Conservation (phyloP, 1,139 yeast genomes). For the Hanseniaspora gamundiae region DNA sequence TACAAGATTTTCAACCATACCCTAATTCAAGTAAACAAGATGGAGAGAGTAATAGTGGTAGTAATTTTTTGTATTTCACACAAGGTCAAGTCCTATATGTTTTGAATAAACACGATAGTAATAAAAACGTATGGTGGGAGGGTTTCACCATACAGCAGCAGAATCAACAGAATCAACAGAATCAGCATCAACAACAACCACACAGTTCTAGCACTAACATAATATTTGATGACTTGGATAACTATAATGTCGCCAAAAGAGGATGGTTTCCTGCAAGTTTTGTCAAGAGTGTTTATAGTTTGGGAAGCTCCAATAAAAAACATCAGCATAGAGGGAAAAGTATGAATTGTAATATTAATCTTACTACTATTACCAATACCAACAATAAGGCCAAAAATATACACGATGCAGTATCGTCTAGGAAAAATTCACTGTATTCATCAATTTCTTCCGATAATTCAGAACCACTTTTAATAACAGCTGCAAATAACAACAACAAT, state of each 20-base stretch:
- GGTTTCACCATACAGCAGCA: slow-evolving; percentile 2
- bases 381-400: background rate
- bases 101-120: background rate
- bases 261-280: slow-evolving; percentile 7
- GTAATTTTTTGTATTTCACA: slow-evolving; percentile 1
- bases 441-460: too few species aligned
- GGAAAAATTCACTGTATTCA: background rate
- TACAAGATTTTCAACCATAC: background rate
- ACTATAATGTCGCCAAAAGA: background rate
- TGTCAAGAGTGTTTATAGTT: slow-evolving; percentile 1
- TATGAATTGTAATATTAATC: too few species aligned
- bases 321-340: background rate
- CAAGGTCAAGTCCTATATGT: slow-evolving; percentile 5
- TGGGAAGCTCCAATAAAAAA: background rate
- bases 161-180: background rate
- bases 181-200: background rate
- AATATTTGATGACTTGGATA: background rate
- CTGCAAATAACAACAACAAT: background rate
- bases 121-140: slow-evolving; percentile 5
- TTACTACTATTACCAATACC: background rate
- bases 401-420: background rate
- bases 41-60: too few species aligned
- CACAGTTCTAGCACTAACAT: background rate
- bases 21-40: background rate
- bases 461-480: too few species aligned